A percentile compares a stretch with the other conserved stretches of the same genome.
phyloP scores from a whole-genome alignment of 768 basidiomycete genomes.

The Candolleomyces aberdarensis region DNA sequence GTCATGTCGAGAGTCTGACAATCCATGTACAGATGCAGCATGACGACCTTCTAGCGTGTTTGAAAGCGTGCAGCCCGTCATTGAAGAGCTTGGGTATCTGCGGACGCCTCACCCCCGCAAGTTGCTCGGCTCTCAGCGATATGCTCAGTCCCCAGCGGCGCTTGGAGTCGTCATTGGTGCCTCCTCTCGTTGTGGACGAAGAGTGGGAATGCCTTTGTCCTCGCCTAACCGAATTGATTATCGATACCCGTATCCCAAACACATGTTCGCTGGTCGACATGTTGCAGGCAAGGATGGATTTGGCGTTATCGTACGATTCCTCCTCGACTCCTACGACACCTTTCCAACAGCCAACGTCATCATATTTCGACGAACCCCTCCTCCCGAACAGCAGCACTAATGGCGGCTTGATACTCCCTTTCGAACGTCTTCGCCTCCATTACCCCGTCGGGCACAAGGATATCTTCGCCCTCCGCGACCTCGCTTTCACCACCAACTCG shows the following conservation, averaged over 20 bases:
- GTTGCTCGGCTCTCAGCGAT: not conserved
- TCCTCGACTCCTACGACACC: not conserved
- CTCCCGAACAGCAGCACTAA: not conserved
- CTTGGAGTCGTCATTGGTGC: too few relatives aligned
- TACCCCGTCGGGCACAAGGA: constrained; percentile 7
- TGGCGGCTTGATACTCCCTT: not conserved
- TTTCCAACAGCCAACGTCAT: too few relatives aligned
- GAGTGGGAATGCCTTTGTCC: constrained; percentile 2
- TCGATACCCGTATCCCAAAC: constrained; percentile 2
- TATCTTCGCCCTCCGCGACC: constrained; percentile 1
- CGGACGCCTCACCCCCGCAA: constrained; percentile 11
- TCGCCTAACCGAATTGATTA: not conserved
- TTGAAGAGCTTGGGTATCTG: constrained; percentile 23
- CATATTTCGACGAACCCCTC: not conserved
- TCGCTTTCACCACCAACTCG: not conserved
- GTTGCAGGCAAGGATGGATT: not conserved
- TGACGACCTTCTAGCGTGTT: constrained; percentile 21
- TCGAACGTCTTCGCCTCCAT: constrained; percentile 1
- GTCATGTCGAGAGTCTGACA: constrained; percentile 24
- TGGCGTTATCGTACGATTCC: not conserved
- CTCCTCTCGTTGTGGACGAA: not conserved
- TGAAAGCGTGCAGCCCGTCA: constrained; percentile 20
- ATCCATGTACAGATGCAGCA: constrained; percentile 27
- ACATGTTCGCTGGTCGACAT: constrained; percentile 5
- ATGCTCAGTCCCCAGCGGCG: not conserved